Evolutionary conservation across 2,329 filamentous ascomycete species (phyloP), one percentile per base, ranked within the genome.

Genomic region (Fusarium sp.): DNA sequence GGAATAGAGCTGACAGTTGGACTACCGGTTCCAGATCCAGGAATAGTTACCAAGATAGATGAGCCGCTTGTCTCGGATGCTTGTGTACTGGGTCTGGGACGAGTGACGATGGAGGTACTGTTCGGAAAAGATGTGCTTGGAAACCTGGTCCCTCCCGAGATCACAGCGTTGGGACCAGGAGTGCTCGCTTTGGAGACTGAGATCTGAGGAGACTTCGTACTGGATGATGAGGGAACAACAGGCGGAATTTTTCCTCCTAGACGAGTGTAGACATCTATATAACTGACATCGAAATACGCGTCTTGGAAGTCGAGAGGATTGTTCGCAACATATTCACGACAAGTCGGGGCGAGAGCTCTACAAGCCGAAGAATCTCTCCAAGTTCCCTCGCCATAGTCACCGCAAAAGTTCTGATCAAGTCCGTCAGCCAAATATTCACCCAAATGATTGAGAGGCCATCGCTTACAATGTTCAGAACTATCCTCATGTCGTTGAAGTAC

Each of bases 401-500:
- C 92, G 74, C 93, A 96, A 76, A 96, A 93, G 50, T 91, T 83
- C 82, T 84, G 42, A 20, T 58, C 33, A 62, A 40, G 45, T 23
- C 17, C n/a, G 39, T 31, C 8, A 37, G 48, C 4, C 4, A 20
- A 14, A 10, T 3, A 2, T 11, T 23, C 11, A 8, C 2, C 3
- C 6, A 13, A 6, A 10, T 15, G 5, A 17, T 43, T 4, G n/a
- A 10, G 9, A 5, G 6, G 10, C 8, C 1, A 43, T 14, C 14
- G 72, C 77, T 72, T 47, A 84, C 83, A 41, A 88, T 94, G 73
- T 93, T 89, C 71, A 94, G 85, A 39, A 92, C 88, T 57, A 96
- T 86, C 67, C 87, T 88, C 83, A 94, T 86, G 50, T 90, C 81
- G 52, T 81, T 84, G 78, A 95, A 94, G 70, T 87, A 85, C 0